Conservation (phyloP, 2,329 filamentous ascomycete genomes). For the Hymenoscyphus infarciens region DNA sequence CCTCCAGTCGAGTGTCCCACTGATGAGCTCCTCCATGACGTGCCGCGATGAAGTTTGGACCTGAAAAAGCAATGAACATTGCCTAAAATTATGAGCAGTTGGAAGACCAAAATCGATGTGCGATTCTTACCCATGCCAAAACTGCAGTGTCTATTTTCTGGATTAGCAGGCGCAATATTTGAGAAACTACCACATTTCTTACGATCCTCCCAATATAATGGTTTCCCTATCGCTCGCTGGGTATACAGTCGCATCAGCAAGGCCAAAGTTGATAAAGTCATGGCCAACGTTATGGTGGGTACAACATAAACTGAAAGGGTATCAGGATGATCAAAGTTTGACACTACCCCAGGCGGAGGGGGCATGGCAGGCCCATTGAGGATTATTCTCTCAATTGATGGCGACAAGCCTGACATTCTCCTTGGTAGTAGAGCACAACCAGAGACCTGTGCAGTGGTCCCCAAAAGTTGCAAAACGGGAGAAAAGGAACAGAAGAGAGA, state of each 20-base stretch:
- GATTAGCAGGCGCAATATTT: not conserved
- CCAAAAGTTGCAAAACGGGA: not conserved
- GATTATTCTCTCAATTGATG: not conserved
- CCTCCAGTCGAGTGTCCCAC: slow-evolving; percentile 10
- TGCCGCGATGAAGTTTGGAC: slow-evolving; percentile 3
- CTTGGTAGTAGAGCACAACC: not conserved
- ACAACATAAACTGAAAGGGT: slow-evolving; percentile 6
- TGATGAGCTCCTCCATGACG: slow-evolving; percentile 10
- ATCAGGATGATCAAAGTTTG: slow-evolving; percentile 8
- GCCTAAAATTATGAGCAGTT: slow-evolving; percentile 4
- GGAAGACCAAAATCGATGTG: not conserved
- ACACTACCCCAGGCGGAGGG: slow-evolving; percentile 2
- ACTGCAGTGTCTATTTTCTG: slow-evolving; percentile 5
- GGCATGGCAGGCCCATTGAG: slow-evolving; percentile 9
- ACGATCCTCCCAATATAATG: slow-evolving; percentile 12
- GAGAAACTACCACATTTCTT: not conserved
- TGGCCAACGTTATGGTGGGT: not conserved
- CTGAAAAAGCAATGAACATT: slow-evolving; percentile 8
- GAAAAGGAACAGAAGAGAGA: not conserved
- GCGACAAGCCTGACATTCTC: not conserved
- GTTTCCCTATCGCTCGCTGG: slow-evolving; percentile 3
- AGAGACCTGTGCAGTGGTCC: not conserved
- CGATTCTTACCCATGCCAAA: slow-evolving; percentile 6
- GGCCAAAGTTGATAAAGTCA: slow-evolving; percentile 4
- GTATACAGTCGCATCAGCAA: slow-evolving; percentile 10